Evolutionary conservation across 768 basidiomycete species (phyloP).

Genomic region (Pholiota molesta): DNA sequence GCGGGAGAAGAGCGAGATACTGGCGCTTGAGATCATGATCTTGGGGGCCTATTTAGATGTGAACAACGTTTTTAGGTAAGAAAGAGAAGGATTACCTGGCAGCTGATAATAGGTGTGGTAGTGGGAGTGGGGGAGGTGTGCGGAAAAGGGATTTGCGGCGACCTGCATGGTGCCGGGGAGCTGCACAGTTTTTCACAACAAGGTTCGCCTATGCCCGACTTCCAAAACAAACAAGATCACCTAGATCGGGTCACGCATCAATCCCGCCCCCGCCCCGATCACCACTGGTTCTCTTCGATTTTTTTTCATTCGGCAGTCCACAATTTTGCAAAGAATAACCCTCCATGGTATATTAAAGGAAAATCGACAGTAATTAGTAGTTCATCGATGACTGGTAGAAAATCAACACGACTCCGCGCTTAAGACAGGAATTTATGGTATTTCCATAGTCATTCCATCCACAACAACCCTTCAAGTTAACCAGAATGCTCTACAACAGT

Average conservation of each 20-base stretch:
- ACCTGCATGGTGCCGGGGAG: constrained; percentile 65
- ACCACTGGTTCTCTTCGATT: neutral
- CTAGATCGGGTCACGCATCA: constrained; percentile 3
- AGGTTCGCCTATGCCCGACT: constrained; percentile 44
- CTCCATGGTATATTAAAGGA: constrained; percentile 6
- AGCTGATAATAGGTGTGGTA: constrained; percentile 25
- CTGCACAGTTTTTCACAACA: constrained; percentile 77
- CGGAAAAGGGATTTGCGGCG: constrained; percentile 40
- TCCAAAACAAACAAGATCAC: constrained; percentile 8
- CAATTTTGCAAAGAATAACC: neutral
- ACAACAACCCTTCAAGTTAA: neutral
- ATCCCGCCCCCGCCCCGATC: neutral
- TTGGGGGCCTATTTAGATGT: constrained; percentile 33
- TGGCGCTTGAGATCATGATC: constrained; percentile 70
- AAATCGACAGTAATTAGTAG: neutral
- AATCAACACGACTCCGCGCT: neutral
- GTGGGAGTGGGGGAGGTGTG: constrained; percentile 35
- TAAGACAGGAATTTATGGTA: neutral
- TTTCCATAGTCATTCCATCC: neutral
- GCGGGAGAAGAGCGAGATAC: constrained; percentile 69
- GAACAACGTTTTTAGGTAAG: constrained; percentile 9
- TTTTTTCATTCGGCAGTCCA: neutral
- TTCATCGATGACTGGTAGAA: neutral
- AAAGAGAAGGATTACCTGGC: constrained; percentile 25
- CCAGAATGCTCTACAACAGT: constrained; percentile 86